Conservation (phyloP, 176 grass and related monocot genomes). For the Alopecurus myosuroides region DNA sequence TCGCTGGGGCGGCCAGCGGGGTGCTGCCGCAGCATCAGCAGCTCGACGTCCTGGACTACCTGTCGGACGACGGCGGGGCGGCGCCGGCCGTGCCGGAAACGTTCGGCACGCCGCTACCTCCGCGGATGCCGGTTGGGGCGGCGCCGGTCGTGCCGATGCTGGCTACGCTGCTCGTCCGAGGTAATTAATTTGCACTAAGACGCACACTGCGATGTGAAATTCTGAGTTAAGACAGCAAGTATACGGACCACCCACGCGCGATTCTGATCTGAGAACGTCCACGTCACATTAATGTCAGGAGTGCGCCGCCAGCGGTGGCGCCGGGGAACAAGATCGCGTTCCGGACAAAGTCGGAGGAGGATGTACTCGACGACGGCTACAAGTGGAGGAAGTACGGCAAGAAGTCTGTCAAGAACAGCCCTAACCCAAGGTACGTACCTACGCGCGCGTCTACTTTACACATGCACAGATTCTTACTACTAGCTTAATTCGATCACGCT, state of each 20-base stretch:
- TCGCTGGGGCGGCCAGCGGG: background rate
- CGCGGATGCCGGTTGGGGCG: background rate
- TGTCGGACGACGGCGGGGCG: conserved; percentile 21
- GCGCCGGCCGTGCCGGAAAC: background rate
- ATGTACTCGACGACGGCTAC: conserved; percentile 62
- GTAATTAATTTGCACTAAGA: conserved; percentile 18
- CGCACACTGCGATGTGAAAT: background rate
- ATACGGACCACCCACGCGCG: background rate
- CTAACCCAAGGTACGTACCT: conserved; percentile 48
- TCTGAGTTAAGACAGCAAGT: background rate
- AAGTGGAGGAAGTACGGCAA: conserved; percentile 83
- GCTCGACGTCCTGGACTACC: conserved; percentile 31
- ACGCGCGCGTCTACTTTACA: background rate
- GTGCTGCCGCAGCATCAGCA: background rate
- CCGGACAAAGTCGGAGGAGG: conserved; percentile 53
- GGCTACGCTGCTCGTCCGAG: background rate
- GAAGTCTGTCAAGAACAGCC: conserved; percentile 75
- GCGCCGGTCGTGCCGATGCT: background rate
- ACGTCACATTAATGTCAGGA: background rate
- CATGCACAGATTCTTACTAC: background rate
- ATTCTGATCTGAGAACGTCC: no score
- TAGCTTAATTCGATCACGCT: background rate
- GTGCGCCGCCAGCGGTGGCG: background rate
- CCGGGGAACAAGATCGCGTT: conserved; percentile 47
- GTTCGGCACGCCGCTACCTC: conserved; percentile 20